These are phyloP conservation scores for Sordariomycetes sp. DNA, from an alignment of 2,329 filamentous ascomycete species.

Conservation along the genomic window DNA sequence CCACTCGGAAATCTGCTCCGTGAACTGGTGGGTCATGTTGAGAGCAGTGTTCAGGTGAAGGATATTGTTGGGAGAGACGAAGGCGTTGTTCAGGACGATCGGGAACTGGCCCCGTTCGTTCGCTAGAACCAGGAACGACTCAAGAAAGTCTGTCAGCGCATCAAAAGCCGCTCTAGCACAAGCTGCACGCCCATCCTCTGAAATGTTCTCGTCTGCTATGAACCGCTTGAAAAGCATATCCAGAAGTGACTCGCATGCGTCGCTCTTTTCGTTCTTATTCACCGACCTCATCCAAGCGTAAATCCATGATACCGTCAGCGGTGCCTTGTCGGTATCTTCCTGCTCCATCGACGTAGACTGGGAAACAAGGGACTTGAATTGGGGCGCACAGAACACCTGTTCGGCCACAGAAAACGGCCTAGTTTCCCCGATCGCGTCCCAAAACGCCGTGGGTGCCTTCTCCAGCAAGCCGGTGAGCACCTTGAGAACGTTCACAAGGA, in stretches of 20 bases:
- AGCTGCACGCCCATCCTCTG: conserved; percentile 45
- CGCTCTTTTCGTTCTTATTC: conserved; percentile 62
- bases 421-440: conserved; percentile 77
- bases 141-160: conserved; percentile 44
- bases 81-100: conserved; percentile 17
- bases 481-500: conserved; percentile 59
- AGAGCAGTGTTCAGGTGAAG: conserved; percentile 56
- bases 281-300: conserved; percentile 68
- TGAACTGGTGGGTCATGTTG: conserved; percentile 53
- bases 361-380: conserved; percentile 49
- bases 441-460: conserved; percentile 71
- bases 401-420: conserved; percentile 75
- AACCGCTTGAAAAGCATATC: conserved; percentile 62
- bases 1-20: conserved; percentile 45
- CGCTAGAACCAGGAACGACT: conserved; percentile 39
- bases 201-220: conserved; percentile 40
- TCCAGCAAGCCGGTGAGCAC: conserved; percentile 61
- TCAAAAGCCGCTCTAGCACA: conserved; percentile 57
- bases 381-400: conserved; percentile 64
- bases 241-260: conserved; percentile 70
- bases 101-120: conserved; percentile 8
- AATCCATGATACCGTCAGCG: conserved; percentile 69
- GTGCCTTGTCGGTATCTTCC: conserved; percentile 11
- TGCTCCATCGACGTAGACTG: conserved; percentile 40
- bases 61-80: conserved; percentile 40